These are phyloP conservation scores for Gracilaria gracilis DNA, from an alignment of 23 red algal species.

Conservation along the genomic window DNA sequence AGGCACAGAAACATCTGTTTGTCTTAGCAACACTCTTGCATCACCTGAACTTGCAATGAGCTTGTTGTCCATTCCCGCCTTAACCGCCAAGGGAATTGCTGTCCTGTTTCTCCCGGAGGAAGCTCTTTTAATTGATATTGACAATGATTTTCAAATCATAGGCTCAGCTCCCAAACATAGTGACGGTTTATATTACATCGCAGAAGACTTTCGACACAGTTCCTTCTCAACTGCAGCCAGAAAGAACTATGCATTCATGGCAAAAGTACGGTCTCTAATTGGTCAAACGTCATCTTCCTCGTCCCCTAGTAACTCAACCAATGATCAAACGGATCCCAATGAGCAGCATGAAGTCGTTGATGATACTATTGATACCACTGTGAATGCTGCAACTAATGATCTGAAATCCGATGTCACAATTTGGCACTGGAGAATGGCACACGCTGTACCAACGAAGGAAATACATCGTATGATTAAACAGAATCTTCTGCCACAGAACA, in stretches of 20 bases:
- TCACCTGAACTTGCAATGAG: conserved; percentile 36
- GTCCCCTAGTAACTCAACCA: too few species aligned
- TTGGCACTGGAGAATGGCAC: conserved; percentile 47
- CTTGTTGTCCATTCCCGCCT: conserved; percentile 41
- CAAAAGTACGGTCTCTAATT: not conserved
- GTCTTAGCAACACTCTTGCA: conserved; percentile 14
- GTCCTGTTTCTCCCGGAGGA: conserved; percentile 14
- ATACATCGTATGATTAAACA: not conserved
- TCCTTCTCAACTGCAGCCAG: not conserved
- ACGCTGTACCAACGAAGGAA: not conserved
- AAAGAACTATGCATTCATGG: not conserved
- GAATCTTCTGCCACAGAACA: not conserved
- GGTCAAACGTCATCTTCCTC: too few species aligned
- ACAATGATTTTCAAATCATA: not conserved
- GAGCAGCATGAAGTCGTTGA: not conserved
- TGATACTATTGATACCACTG: too few species aligned
- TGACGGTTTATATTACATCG: conserved; percentile 55
- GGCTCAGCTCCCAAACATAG: not conserved
- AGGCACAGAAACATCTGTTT: not conserved
- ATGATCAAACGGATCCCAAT: not conserved
- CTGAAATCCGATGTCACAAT: not conserved
- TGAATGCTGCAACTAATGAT: not conserved
- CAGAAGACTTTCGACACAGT: not conserved
- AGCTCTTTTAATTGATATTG: conserved; percentile 30
- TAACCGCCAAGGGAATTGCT: conserved; percentile 20